Evolutionary conservation across 2,329 filamentous ascomycete genomes (phyloP).

Genomic region (Colletotrichum cordylinicola): DNA sequence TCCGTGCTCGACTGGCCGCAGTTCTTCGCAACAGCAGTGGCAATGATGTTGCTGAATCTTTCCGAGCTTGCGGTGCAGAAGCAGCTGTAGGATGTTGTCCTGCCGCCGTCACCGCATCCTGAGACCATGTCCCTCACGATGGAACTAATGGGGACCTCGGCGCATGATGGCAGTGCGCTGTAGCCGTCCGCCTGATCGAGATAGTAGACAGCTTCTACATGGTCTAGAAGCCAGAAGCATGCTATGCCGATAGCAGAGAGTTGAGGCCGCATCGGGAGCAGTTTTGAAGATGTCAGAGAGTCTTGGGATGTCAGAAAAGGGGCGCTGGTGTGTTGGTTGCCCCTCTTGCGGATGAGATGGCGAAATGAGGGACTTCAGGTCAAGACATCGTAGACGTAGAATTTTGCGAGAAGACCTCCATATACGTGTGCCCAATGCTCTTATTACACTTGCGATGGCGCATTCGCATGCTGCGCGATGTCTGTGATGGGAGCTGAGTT

Average conservation of each 20-base stretch:
- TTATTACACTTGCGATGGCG: not conserved
- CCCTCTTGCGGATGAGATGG: not conserved
- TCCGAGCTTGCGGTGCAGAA: not conserved
- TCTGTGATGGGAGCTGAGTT: not conserved
- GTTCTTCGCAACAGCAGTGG: not conserved
- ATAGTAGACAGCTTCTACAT: not conserved
- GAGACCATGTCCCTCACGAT: not conserved
- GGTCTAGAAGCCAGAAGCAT: not conserved
- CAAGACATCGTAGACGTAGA: not conserved
- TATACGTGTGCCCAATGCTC: not conserved
- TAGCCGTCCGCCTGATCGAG: not conserved
- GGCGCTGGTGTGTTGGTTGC: not conserved
- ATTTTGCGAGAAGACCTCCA: not conserved
- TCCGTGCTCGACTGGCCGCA: not conserved
- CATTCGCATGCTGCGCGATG: not conserved
- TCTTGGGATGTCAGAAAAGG: not conserved
- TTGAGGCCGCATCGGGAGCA: not conserved
- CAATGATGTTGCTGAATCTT: not conserved
- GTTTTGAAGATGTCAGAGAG: not conserved
- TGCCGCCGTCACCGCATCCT: not conserved
- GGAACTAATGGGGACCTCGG: not conserved
- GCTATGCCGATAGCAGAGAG: rapidly evolving
- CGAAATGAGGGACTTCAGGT: not conserved
- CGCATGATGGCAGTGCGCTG: not conserved
- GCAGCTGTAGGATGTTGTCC: not conserved